A percentile compares a stretch with the other conserved stretches of the same genome.
Evolutionary conservation across 78 protist species (phyloP).

Genomic region (Protostelium mycophagum): DNA sequence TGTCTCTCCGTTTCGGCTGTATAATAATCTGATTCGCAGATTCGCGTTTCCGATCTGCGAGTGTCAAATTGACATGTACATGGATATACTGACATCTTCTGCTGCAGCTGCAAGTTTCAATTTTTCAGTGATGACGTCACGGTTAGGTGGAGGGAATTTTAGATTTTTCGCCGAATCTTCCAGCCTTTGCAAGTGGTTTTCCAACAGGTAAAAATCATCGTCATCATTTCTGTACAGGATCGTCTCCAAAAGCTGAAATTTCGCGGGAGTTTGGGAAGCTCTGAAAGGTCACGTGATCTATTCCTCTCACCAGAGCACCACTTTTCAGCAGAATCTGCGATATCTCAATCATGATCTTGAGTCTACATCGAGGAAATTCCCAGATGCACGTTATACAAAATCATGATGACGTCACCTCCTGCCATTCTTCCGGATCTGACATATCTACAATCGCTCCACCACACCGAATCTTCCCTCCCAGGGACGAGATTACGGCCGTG

Average conservation of each 20-base stretch:
- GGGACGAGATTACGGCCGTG: conserved; percentile 17
- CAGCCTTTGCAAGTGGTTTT: neutral
- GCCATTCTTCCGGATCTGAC: conserved; percentile 60
- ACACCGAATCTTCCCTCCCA: too few relatives aligned
- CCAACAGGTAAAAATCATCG: neutral
- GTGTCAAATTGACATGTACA: neutral
- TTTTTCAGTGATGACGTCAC: neutral
- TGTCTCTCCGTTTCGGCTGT: neutral
- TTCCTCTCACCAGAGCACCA: neutral
- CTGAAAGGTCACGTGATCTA: neutral
- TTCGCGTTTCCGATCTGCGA: neutral
- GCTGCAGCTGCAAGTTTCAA: neutral
- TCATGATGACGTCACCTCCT: conserved; percentile 41
- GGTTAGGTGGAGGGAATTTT: neutral
- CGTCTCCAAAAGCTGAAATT: neutral
- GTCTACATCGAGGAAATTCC: neutral
- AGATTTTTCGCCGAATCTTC: neutral
- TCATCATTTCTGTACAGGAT: neutral
- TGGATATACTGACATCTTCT: neutral
- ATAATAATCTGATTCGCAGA: neutral
- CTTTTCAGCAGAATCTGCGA: neutral
- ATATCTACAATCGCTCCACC: conserved; percentile 73
- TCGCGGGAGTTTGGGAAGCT: neutral
- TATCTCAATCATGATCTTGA: neutral
- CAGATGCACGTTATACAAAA: neutral